These are phyloP conservation scores for Paramecium tetraurelia DNA, from an alignment of 73 alveolate genomes.

Conservation along the genomic window DNA sequence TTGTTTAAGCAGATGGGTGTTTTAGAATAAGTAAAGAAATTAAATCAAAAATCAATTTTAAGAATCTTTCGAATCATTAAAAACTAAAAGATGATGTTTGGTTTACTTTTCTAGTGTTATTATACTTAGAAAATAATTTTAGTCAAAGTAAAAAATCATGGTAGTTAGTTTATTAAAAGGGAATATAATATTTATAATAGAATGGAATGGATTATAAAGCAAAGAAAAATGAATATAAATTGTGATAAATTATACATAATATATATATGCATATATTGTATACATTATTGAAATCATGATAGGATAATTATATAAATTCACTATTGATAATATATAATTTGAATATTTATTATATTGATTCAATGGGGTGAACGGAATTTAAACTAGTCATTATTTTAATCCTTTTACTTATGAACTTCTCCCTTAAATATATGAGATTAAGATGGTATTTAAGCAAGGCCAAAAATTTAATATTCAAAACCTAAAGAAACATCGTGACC, in stretches of 20 bases:
- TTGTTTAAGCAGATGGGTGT: background rate
- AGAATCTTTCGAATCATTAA: background rate
- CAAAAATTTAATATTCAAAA: no score
- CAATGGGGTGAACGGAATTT: no score
- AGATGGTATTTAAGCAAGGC: no score
- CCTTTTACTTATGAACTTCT: no score
- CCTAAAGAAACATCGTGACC: no score
- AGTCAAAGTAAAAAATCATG: background rate
- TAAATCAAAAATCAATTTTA: background rate
- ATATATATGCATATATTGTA: no score
- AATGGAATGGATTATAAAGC: background rate
- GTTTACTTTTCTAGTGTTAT: background rate
- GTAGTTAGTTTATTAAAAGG: slow-evolving; percentile 2
- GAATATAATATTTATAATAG: background rate
- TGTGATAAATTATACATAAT: background rate
- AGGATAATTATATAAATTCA: no score
- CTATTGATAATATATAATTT: no score
- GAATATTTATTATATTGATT: no score
- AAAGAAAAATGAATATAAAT: background rate
- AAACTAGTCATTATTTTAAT: no score
- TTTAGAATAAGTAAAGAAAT: background rate
- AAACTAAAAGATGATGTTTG: background rate
- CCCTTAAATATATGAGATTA: no score
- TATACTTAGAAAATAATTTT: background rate
- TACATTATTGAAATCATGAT: no score